A percentile compares a stretch with the other conserved stretches of the same genome.
These are phyloP conservation scores for Monilinia fructigena DNA, from an alignment of 2,329 filamentous ascomycete species.

Conservation along the genomic window DNA sequence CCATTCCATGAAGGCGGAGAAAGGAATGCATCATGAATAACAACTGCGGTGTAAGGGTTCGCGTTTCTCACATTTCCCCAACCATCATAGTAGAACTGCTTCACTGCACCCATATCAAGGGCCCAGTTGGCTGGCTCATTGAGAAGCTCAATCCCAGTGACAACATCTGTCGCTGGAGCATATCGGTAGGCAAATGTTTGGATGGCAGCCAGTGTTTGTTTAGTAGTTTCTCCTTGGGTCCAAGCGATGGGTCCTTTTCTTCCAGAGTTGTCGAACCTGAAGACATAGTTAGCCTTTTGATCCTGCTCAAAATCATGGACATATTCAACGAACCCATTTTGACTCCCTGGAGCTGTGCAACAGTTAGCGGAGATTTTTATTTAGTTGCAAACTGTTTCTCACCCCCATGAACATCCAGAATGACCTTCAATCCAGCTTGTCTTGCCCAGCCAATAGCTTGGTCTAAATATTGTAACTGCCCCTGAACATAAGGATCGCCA, in stretches of 20 bases:
- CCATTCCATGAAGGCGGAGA: conserved; percentile 58
- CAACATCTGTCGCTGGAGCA: conserved; percentile 43
- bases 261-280: conserved; percentile 61
- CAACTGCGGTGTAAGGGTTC: conserved; percentile 49
- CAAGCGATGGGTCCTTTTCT: conserved; percentile 48
- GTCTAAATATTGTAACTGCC: conserved; percentile 58
- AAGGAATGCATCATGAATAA: conserved; percentile 59
- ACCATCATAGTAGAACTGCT: conserved; percentile 51
- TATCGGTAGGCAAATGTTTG: conserved; percentile 44
- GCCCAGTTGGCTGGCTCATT: conserved; percentile 44
- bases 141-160: conserved; percentile 46
- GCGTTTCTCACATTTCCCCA: conserved; percentile 48
- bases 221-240: conserved; percentile 46
- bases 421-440: conserved; percentile 57
- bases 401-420: conserved; percentile 68
- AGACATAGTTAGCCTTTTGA: background rate
- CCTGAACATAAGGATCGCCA: conserved; percentile 61
- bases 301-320: background rate
- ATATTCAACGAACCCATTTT: conserved; percentile 50
- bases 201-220: conserved; percentile 42
- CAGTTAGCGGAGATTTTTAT: conserved; percentile 28
- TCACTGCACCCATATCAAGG: conserved; percentile 40
- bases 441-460: conserved; percentile 59
- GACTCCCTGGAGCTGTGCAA: conserved; percentile 53
- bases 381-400: conserved; percentile 32